A percentile compares a stretch with the other conserved stretches of the same genome.
Evolutionary conservation across 306 rosid species (phyloP).

Genomic region (Vigna reflexopilosa): DNA sequence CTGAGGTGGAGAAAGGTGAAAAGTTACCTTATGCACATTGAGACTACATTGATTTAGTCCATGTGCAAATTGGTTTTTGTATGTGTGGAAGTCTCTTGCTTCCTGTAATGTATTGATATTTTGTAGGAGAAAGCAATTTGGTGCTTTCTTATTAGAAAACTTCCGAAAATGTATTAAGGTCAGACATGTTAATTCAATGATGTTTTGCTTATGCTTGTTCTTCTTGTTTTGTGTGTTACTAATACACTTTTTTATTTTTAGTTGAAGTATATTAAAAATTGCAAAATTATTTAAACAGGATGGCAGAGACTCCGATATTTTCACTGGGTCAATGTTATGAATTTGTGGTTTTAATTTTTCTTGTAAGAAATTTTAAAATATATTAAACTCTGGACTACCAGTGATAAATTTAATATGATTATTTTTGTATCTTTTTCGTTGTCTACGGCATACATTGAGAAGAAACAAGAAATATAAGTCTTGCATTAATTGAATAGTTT

Average conservation of each 20-base stretch:
- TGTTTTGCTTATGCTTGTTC: constrained; percentile 13
- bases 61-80: constrained; percentile 59
- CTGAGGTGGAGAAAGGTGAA: constrained; percentile 40
- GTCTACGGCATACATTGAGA: no score
- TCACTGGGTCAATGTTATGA: no score
- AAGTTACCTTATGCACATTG: constrained; percentile 59
- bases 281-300: neutral
- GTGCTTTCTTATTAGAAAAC: constrained; percentile 48
- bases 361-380: no score
- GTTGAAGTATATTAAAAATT: neutral
- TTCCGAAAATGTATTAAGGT: constrained; percentile 43
- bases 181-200: constrained; percentile 21
- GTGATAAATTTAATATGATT: no score
- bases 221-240: neutral
- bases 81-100: constrained; percentile 65
- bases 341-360: no score
- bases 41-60: constrained; percentile 68
- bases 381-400: no score
- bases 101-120: constrained; percentile 50
- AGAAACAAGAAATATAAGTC: no score
- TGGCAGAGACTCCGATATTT: no score
- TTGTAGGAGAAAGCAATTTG: constrained; percentile 42
- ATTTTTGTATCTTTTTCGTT: no score
- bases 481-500: no score
- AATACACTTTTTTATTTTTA: neutral